A percentile compares a stretch with the other conserved stretches of the same genome.
Evolutionary conservation across 1,284 basidiomycete species (phyloP).

Genomic region (Rhodotorula sp.): DNA sequence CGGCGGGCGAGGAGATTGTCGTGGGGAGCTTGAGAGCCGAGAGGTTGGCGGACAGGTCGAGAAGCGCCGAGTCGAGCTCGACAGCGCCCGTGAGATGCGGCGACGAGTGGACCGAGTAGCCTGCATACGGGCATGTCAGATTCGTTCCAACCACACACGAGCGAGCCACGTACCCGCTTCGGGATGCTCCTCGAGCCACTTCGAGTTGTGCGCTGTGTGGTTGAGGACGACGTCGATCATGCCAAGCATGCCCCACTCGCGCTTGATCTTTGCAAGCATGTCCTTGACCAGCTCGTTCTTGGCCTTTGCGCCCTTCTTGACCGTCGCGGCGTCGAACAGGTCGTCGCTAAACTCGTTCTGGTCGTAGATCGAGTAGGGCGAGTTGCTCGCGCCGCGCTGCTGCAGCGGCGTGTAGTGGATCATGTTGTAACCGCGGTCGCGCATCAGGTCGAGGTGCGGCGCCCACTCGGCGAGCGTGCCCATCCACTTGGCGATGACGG

Average conservation of each 20-base stretch:
- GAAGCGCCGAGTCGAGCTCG: slow-evolving; percentile 79
- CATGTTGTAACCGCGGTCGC: slow-evolving; percentile 80
- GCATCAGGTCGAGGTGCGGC: slow-evolving; percentile 74
- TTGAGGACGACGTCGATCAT: slow-evolving; percentile 93
- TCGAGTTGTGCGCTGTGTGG: slow-evolving; percentile 88
- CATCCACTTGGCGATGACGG: slow-evolving; percentile 96
- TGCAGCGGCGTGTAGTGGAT: slow-evolving; percentile 92
- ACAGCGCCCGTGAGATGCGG: slow-evolving; percentile 85
- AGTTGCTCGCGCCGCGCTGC: slow-evolving; percentile 79
- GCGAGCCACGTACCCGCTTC: slow-evolving; percentile 70
- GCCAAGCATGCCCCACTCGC: slow-evolving; percentile 81
- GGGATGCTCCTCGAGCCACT: slow-evolving; percentile 88
- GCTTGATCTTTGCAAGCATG: slow-evolving; percentile 67
- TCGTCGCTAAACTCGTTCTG: slow-evolving; percentile 77
- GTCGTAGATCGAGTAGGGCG: slow-evolving; percentile 87
- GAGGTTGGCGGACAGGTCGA: slow-evolving; percentile 73
- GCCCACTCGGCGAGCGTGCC: slow-evolving; percentile 75
- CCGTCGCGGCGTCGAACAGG: slow-evolving; percentile 58
- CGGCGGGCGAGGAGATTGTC: slow-evolving; percentile 62
- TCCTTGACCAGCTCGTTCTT: slow-evolving; percentile 58
- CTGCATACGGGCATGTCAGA: slow-evolving; percentile 53
- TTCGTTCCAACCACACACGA: too few species aligned
- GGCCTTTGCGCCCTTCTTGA: slow-evolving; percentile 46
- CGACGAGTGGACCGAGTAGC: slow-evolving; percentile 82
- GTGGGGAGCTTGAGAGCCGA: slow-evolving; percentile 68